Evolutionary conservation across 768 basidiomycete species (phyloP).

Genomic region (Serendipita sp.): DNA sequence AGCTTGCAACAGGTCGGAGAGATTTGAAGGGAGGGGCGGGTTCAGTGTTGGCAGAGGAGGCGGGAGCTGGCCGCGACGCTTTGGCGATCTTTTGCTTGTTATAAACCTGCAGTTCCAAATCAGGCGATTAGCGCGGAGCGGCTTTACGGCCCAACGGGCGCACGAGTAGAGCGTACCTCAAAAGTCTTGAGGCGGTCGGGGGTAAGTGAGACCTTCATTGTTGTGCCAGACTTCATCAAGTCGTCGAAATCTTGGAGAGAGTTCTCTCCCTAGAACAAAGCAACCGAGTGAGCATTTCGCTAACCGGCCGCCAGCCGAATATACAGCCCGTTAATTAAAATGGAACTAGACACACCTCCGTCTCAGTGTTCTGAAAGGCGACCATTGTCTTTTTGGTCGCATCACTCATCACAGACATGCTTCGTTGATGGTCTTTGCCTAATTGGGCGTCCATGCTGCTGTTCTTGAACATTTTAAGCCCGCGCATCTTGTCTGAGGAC

Average conservation of each 20-base stretch:
- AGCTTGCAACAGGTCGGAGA: constrained; percentile 1
- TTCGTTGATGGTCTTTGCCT: not conserved
- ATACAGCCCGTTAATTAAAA: not conserved
- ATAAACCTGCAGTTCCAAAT: constrained; percentile 31
- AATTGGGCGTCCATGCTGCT: not conserved
- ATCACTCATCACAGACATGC: constrained; percentile 4
- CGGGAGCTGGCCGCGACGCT: constrained; percentile 8
- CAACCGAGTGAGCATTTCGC: not conserved
- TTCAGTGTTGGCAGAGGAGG: constrained; percentile 8
- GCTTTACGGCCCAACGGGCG: not conserved
- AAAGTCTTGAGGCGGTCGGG: constrained; percentile 85
- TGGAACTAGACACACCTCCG: not conserved
- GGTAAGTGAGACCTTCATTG: constrained; percentile 91
- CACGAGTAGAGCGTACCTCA: constrained; percentile 42
- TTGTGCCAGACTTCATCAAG: constrained; percentile 73
- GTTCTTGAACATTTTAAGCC: constrained; percentile 38
- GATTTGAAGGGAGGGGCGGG: constrained; percentile 4
- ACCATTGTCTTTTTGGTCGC: not conserved
- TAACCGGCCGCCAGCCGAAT: not conserved
- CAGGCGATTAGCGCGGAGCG: constrained; percentile 5
- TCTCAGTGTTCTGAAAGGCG: constrained; percentile 7
- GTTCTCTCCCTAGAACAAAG: constrained; percentile 30
- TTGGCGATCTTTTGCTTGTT: constrained; percentile 48
- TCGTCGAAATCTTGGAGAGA: constrained; percentile 78
- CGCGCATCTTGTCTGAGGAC: constrained; percentile 48